Evolutionary conservation across 73 alveolate genomes (phyloP).

Genomic region (Diophrys sp.): DNA sequence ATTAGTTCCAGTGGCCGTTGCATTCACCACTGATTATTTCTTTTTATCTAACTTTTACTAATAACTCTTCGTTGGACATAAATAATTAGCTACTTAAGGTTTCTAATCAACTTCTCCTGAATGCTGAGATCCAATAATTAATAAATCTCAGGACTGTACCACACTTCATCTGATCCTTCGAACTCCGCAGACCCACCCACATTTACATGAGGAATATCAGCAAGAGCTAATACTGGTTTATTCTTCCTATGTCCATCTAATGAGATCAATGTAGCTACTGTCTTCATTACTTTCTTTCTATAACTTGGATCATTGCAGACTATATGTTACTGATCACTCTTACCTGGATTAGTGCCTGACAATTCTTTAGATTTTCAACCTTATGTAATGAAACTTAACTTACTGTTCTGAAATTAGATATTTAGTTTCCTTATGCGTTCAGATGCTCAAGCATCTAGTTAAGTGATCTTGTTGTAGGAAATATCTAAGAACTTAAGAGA

Average conservation of each 20-base stretch:
- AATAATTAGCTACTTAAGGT: too few relatives aligned
- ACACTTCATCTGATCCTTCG: slow-evolving; percentile 1
- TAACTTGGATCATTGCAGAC: slow-evolving; percentile 23
- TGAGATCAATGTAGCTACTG: slow-evolving; percentile 16
- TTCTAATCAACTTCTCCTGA: too few relatives aligned
- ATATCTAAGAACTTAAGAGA: slow-evolving; percentile 36
- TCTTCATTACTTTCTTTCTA: slow-evolving; percentile 11
- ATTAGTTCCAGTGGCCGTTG: too few relatives aligned
- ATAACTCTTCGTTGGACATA: too few relatives aligned
- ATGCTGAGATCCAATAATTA: too few relatives aligned
- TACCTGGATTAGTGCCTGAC: slow-evolving; percentile 32
- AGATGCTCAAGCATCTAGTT: slow-evolving; percentile 29
- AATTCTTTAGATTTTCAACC: slow-evolving; percentile 7
- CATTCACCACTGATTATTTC: too few relatives aligned
- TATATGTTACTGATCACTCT: slow-evolving; percentile 21
- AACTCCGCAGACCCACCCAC: too few relatives aligned
- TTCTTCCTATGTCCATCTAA: slow-evolving; percentile 43
- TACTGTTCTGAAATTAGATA: slow-evolving; percentile 26
- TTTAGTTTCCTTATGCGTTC: slow-evolving; percentile 34
- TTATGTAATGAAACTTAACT: slow-evolving; percentile 11
- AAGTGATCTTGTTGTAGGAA: slow-evolving; percentile 32
- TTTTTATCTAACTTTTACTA: too few relatives aligned
- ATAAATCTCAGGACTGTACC: slow-evolving; percentile 9
- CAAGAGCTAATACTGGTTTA: slow-evolving; percentile 7
- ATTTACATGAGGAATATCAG: slow-evolving; percentile 7